Evolutionary conservation across 306 rosid species (phyloP), one percentile per base, ranked within the genome.

Genomic region (Vicia villosa): DNA sequence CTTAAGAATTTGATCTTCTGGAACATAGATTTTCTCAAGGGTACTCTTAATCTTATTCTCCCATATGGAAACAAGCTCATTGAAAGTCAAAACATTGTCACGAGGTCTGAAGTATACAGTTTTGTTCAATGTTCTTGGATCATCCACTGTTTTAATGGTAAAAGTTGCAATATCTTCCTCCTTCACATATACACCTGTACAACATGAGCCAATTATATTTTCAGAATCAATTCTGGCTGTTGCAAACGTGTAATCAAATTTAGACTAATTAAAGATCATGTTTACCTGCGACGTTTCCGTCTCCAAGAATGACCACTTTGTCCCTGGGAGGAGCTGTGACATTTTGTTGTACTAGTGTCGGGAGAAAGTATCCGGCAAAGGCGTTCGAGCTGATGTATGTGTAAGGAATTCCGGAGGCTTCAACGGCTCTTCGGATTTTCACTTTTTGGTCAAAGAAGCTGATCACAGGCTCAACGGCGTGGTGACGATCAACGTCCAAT

Each of bases 101-200:
- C 79, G 78, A 16, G 74, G 88, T 49, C 62, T 70, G 0, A 80
- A 0, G 41, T 70, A 45, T 5, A 84, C 43, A 10, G 0, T n/a
- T 69, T 84, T 80, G 79, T 81, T 84, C 77, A 84, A 77, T 20
- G 85, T 84, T 81, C 85, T 80, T 26, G 76, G 83, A 12, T 82
- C 86, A 0, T 74, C 78, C 60, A 66, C 86, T 36, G 86, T 68
- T 78, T 80, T 80, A 5, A 77, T 77, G 41, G 83, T 78, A 13
- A 70, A 84, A 62, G 72, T 28, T 1, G 13, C 88, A 2, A 84
- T 2, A 4, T 84, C 81, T 26, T 77, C 81, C 49, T 80, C 83
- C 0, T 5, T 49, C 3, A 74, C 81, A 67, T 66, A 77, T 56
- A 63, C 9, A n/a, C 11, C 83, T 77, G 2, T 26, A 9, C 17